Percentiles rank a stretch among this genome's conserved stretches.
phyloP scores from a whole-genome alignment of 1,284 basidiomycete genomes.

The Trichosporon inkin region DNA sequence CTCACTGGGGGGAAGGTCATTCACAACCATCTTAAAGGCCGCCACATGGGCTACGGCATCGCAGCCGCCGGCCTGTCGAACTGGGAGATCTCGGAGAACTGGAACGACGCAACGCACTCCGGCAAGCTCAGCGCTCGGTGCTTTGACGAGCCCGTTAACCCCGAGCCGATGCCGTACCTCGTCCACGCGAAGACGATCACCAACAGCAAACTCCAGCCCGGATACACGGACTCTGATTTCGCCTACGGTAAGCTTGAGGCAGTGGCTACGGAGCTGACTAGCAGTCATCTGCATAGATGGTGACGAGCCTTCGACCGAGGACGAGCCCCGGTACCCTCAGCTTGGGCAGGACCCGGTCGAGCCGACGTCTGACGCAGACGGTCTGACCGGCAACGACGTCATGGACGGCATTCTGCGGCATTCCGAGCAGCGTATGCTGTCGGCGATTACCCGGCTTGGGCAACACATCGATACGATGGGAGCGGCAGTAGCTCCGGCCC shows the following conservation, averaged over 20 bases:
- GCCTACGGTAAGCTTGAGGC: slow-evolving; percentile 40
- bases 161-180: slow-evolving; percentile 45
- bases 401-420: slow-evolving; percentile 49
- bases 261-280: neutral
- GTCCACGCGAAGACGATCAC: slow-evolving; percentile 34
- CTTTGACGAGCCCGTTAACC: slow-evolving; percentile 47
- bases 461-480: slow-evolving; percentile 33
- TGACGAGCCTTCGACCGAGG: neutral
- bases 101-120: slow-evolving; percentile 43
- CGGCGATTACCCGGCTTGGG: slow-evolving; percentile 41
- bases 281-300: slow-evolving; percentile 42
- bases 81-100: slow-evolving; percentile 49
- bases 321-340: neutral
- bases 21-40: slow-evolving; percentile 42
- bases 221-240: slow-evolving; percentile 47
- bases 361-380: neutral
- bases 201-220: slow-evolving; percentile 41
- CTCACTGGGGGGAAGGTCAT: slow-evolving; percentile 43
- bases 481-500: neutral
- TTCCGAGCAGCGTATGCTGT: slow-evolving; percentile 47
- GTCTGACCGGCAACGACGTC: slow-evolving; percentile 34
- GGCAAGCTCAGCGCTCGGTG: slow-evolving; percentile 45
- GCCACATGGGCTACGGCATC: slow-evolving; percentile 51
- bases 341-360: neutral
- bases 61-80: slow-evolving; percentile 45